A percentile compares a stretch with the other conserved stretches of the same genome.
phyloP scores from a whole-genome alignment of 192 early-diverging fungal genomes.

The Backusella mclennaniae region DNA sequence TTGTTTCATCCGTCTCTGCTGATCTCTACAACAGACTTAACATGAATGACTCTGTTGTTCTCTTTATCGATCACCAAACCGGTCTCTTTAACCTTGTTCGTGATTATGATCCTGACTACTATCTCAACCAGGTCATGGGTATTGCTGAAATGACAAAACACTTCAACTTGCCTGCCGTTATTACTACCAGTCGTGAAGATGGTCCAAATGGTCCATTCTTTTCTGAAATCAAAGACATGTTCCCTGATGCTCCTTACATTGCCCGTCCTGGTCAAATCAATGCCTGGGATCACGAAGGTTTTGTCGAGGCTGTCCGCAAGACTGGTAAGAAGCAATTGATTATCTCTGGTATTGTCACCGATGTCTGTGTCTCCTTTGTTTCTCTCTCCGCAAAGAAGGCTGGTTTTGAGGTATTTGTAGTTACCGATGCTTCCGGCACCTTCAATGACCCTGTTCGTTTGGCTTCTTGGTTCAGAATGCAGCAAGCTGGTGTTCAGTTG shows the following conservation, averaged over 20 bases:
- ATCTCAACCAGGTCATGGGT: constrained; percentile 25
- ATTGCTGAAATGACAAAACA: constrained; percentile 22
- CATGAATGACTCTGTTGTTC: constrained; percentile 25
- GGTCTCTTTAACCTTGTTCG: constrained; percentile 26
- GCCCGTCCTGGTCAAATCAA: constrained; percentile 33
- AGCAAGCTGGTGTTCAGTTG: constrained; percentile 27
- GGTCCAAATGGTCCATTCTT: constrained; percentile 32
- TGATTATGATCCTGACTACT: constrained; percentile 25
- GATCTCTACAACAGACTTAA: constrained; percentile 23
- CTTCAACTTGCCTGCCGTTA: constrained; percentile 22
- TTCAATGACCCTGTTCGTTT: constrained; percentile 30
- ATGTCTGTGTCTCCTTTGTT: constrained; percentile 35
- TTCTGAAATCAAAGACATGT: constrained; percentile 23
- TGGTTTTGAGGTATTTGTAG: constrained; percentile 35
- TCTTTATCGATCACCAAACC: constrained; percentile 35
- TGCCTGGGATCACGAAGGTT: constrained; percentile 30
- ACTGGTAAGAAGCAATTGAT: constrained; percentile 35
- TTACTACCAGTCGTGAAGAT: constrained; percentile 30
- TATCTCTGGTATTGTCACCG: constrained; percentile 34
- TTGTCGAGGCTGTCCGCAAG: constrained; percentile 28
- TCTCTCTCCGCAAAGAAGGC: constrained; percentile 34
- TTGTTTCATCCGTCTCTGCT: neutral
- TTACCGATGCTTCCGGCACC: constrained; percentile 35
- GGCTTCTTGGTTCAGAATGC: constrained; percentile 33
- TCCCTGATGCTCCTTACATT: constrained; percentile 29